These are phyloP conservation scores for Cephaloascus fragrans DNA, from an alignment of 805 yeast genomes.

Conservation along the genomic window DNA sequence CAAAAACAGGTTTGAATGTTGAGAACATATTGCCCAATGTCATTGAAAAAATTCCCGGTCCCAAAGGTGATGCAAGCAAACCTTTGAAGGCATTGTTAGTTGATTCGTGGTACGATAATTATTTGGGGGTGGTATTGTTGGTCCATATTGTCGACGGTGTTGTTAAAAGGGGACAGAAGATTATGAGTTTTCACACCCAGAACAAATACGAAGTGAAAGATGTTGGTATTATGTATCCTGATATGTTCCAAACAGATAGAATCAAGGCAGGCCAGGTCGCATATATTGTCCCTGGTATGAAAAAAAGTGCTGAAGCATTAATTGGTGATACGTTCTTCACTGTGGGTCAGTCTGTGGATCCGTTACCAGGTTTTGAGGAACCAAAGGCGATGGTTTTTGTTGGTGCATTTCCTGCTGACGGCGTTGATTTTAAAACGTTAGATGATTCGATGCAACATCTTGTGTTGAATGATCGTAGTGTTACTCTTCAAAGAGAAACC, in stretches of 20 bases:
- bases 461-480: constrained; percentile 87
- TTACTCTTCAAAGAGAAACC: constrained; percentile 79
- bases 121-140: constrained; percentile 81
- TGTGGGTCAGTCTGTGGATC: constrained; percentile 51
- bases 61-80: constrained; percentile 40
- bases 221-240: constrained; percentile 94
- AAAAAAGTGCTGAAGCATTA: constrained; percentile 72
- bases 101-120: constrained; percentile 97
- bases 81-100: constrained; percentile 73
- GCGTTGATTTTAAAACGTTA: constrained; percentile 76
- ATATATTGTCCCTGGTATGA: constrained; percentile 91
- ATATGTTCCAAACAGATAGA: constrained; percentile 51
- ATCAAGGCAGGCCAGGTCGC: constrained; percentile 91
- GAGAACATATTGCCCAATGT: constrained; percentile 73
- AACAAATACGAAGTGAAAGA: constrained; percentile 81
- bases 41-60: constrained; percentile 73
- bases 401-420: constrained; percentile 96
- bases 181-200: constrained; percentile 69
- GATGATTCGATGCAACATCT: constrained; percentile 86
- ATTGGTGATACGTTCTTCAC: constrained; percentile 86
- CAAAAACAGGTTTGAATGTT: constrained; percentile 83
- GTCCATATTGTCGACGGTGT: constrained; percentile 81
- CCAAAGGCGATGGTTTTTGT: constrained; percentile 98
- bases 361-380: constrained; percentile 92
- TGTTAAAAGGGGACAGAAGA: constrained; percentile 62